A percentile compares a stretch with the other conserved stretches of the same genome.
Conservation (phyloP, 768 basidiomycete species). For the Fomitopsis serialis region DNA sequence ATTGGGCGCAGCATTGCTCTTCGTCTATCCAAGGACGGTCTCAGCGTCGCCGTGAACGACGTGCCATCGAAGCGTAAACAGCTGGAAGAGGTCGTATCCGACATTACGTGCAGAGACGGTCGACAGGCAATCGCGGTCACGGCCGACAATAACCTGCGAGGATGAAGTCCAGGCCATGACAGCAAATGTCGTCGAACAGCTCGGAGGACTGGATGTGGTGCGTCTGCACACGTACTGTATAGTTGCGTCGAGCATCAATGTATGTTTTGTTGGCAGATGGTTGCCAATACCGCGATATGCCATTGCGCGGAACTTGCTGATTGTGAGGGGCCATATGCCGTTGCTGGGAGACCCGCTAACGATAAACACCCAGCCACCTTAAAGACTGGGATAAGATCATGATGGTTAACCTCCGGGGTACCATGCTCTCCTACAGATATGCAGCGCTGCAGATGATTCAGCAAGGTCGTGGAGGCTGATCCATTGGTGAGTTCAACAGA, state of each 20-base stretch:
- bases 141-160: constrained; percentile 18
- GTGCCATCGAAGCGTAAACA: not conserved
- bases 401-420: constrained; percentile 34
- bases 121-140: constrained; percentile 12
- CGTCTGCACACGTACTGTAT: too few species aligned
- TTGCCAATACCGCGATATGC: constrained; percentile 8
- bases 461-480: constrained; percentile 35
- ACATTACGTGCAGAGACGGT: constrained; percentile 16
- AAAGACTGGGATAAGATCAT: constrained; percentile 14
- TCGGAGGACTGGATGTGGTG: constrained; percentile 13
- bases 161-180: constrained; percentile 21
- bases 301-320: constrained; percentile 6
- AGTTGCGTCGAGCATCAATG: too few species aligned
- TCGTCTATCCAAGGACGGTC: constrained; percentile 21
- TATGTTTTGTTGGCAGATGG: too few species aligned
- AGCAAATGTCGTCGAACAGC: constrained; percentile 8
- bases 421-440: constrained; percentile 35
- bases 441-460: constrained; percentile 40
- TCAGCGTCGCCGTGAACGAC: constrained; percentile 15
- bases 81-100: constrained; percentile 10
- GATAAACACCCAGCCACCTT: not conserved
- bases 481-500: constrained; percentile 34
- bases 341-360: too few species aligned
- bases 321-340: not conserved
- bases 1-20: constrained; percentile 23